Conservation (phyloP, 208 protist species). For the Trypanosoma platydactyli region DNA sequence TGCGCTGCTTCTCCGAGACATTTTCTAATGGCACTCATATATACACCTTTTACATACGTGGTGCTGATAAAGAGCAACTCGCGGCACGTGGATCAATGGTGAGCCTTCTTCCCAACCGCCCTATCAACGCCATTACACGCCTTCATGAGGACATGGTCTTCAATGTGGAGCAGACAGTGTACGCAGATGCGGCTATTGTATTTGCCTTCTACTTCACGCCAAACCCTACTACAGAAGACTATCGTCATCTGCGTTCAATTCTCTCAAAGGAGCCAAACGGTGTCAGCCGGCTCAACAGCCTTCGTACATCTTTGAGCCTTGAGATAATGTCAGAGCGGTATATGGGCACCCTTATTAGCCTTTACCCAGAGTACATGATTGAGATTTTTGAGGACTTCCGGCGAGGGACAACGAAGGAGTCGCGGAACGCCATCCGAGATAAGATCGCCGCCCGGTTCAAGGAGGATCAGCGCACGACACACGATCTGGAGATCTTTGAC, state of each 20-base stretch:
- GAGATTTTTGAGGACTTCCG: conserved; percentile 91
- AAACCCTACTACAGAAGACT: conserved; percentile 78
- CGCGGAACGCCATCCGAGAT: conserved; percentile 48
- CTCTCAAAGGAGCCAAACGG: conserved; percentile 75
- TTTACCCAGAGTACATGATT: conserved; percentile 86
- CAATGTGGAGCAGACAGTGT: conserved; percentile 68
- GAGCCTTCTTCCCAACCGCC: conserved; percentile 67
- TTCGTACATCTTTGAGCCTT: conserved; percentile 75
- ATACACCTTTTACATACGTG: conserved; percentile 69
- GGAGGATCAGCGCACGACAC: conserved; percentile 59
- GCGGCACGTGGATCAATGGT: conserved; percentile 61
- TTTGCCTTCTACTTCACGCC: conserved; percentile 92
- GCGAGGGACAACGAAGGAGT: conserved; percentile 55
- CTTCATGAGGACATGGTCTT: conserved; percentile 65
- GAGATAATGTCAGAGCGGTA: conserved; percentile 91
- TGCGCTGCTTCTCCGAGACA: conserved; percentile 54
- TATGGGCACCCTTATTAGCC: conserved; percentile 70
- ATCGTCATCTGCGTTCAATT: conserved; percentile 56
- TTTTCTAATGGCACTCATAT: conserved; percentile 81
- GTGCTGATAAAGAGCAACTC: conserved; percentile 39
- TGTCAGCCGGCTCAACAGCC: conserved; percentile 86
- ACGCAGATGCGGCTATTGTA: conserved; percentile 65
- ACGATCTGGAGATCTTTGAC: conserved; percentile 84
- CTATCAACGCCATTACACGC: conserved; percentile 61
- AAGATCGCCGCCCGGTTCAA: conserved; percentile 74